Evolutionary conservation across 331 rosid species (phyloP).

Genomic region (Pyrus hybrid): DNA sequence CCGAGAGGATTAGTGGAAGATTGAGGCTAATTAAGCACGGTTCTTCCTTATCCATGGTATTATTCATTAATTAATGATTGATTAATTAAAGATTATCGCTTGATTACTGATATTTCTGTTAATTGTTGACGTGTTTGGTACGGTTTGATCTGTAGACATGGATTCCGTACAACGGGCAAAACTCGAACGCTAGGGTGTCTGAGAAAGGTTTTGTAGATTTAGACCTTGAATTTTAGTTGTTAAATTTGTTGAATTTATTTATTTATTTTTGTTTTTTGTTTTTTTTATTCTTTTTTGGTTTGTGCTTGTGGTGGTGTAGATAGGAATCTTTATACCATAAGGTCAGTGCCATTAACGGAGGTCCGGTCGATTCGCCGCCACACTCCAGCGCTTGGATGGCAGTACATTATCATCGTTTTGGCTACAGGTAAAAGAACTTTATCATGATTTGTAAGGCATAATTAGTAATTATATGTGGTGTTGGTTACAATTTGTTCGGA

Average conservation of each 20-base stretch:
- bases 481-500: not conserved
- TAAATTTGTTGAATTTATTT: constrained; percentile 8
- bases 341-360: constrained; percentile 68
- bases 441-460: not conserved
- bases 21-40: constrained; percentile 76
- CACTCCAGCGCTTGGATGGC: constrained; percentile 90
- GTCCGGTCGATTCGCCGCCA: constrained; percentile 88
- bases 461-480: not conserved
- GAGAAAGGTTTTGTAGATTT: constrained; percentile 54
- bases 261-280: not conserved
- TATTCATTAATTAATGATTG: not conserved
- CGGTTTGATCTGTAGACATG: constrained; percentile 52
- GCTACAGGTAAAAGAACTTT: constrained; percentile 58
- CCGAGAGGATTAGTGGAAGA: constrained; percentile 84
- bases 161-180: constrained; percentile 77
- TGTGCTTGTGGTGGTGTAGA: constrained; percentile 34
- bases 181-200: constrained; percentile 51
- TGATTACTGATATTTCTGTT: not conserved
- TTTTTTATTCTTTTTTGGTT: not conserved
- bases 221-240: not conserved
- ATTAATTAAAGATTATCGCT: not conserved
- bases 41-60: constrained; percentile 67
- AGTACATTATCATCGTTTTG: constrained; percentile 70
- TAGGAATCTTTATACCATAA: constrained; percentile 78
- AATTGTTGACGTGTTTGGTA: not conserved